These are phyloP conservation scores for Aspergillus neotritici DNA, from an alignment of 2,329 filamentous ascomycete species.

Conservation along the genomic window DNA sequence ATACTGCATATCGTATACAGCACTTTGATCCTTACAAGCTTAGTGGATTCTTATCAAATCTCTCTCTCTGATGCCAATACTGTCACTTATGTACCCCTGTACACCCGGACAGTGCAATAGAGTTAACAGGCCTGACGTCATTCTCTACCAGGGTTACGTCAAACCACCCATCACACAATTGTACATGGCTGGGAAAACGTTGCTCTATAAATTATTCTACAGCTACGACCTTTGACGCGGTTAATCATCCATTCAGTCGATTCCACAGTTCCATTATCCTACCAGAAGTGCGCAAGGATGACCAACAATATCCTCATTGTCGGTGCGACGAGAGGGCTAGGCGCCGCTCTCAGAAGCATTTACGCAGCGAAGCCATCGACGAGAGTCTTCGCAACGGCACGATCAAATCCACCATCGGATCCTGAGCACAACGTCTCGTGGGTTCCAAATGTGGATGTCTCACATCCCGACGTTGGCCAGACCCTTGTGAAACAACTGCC, in stretches of 20 bases:
- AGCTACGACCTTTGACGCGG: too few species aligned
- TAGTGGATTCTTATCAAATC: too few species aligned
- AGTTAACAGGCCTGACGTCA: conserved; percentile 14
- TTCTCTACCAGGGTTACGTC: conserved; percentile 12
- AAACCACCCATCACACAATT: neutral
- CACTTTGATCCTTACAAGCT: too few species aligned
- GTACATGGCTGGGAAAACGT: too few species aligned
- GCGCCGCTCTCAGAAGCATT: conserved; percentile 54
- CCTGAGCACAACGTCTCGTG: conserved; percentile 45
- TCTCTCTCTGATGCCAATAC: too few species aligned
- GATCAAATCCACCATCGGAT: conserved; percentile 40
- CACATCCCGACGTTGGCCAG: conserved; percentile 43
- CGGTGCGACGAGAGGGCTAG: conserved; percentile 64
- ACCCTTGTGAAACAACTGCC: conserved; percentile 46
- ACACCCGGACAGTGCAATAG: too few species aligned
- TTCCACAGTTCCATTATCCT: too few species aligned
- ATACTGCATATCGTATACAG: too few species aligned
- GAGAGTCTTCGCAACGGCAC: conserved; percentile 56
- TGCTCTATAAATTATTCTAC: too few species aligned
- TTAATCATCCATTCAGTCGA: too few species aligned
- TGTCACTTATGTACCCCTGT: too few species aligned
- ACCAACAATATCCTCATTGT: conserved; percentile 53
- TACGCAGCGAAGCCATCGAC: conserved; percentile 49
- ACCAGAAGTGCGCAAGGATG: conserved; percentile 5
- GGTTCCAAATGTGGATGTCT: conserved; percentile 56